Base-by-base conservation (phyloP, 2,329 filamentous ascomycete species). In the Neocucurbitaria cava region DNA sequence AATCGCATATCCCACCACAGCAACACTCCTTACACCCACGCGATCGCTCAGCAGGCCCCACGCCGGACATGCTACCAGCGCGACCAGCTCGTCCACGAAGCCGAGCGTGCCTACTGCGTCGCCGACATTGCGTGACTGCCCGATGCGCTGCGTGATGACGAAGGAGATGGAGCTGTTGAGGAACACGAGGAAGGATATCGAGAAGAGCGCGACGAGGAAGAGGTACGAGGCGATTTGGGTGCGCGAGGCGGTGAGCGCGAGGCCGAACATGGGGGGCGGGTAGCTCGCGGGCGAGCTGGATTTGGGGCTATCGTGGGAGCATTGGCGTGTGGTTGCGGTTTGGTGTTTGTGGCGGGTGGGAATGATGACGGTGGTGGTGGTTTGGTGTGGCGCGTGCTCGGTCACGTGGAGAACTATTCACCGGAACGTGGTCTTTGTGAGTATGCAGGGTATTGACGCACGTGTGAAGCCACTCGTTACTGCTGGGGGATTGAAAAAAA, bases 181-280 rank as follows among this genome's bases (percentile, higher is more conserved):
- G 78, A 96, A 96, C 68, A 96, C 91, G 62, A 96, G 88, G 79
- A 95, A 95, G 49, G 89, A 89, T 70, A 96, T 95, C 76, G 88
- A 91, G 81, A 94, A 94, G 65, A 96, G 86, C 56, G 89, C 90
- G 69, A 95, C 89, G 71, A 88, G 89, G 61, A 92, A 83, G 31
- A 96, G 86, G 75, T 96, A 96, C 26, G 90, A 89, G 52, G 84
- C 74, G 26, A 83, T 80, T 69, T 88, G 86, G 2, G 79, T 71
- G 59, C 78, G 78, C 18, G 80, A 82, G n/a, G 84, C 85, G 23
- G 84, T 87, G 67, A 88, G 84, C 48, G 64, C 59, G 46, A 76
- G 69, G 56, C 71, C 70, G 61, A 76, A 68, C 73, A 75, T 75
- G 46, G 40, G n/a, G 43, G 46, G 54, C 31, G 50, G 44, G 23